Evolutionary conservation across 495 filamentous ascomycete genomes (phyloP), one percentile per base, ranked within the genome.

Genomic region (Penicillium pulvis): DNA sequence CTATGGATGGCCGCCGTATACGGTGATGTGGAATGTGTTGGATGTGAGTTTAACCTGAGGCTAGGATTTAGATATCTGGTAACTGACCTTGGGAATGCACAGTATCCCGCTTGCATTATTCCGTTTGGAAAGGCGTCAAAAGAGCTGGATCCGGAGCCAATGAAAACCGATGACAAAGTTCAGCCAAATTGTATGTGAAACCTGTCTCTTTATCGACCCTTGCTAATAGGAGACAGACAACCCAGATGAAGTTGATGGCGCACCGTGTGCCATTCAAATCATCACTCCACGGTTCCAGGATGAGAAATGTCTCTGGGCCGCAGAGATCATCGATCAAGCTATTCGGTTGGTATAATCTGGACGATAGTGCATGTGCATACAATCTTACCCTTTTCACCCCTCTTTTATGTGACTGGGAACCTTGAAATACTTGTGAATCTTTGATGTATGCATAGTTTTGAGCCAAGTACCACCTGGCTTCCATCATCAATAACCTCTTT

Each of bases 21-120:
- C 82, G 3, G 64, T 77, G 8, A 53, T 83, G 28, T 70, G 71
- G 67, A 84, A 83, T 55, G n/a, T 83, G 55, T 52, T 83, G 3
- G 79, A 84, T 70, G 82, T 83, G 66, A 63, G 80, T 69, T 7
- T 2, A 28, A 24, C 7, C 7, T 52, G 12, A 14, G 44, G 20
- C 14, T 9, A 10, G 10, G 10, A n/a, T 20, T 6, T 30, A 8
- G 8, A 17, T 7, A 17, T n/a, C 6, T 30, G 16, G 16, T 35
- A 10, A 33, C 46, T 60, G 36, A 50, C 19, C 12, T 28, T 28
- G 28, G 28, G 28, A 12, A 33, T 11, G 6, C n/a, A 8, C 51
- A 76, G 73, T 73, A 72, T 53, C 73, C 73, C 6, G 64, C 67
- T 6, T 74, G 69, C 46, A 57, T 75, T 2, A 68, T 76, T 58